phyloP scores from a whole-genome alignment of 2,329 filamentous ascomycete species.

The Epichloe sp. region DNA sequence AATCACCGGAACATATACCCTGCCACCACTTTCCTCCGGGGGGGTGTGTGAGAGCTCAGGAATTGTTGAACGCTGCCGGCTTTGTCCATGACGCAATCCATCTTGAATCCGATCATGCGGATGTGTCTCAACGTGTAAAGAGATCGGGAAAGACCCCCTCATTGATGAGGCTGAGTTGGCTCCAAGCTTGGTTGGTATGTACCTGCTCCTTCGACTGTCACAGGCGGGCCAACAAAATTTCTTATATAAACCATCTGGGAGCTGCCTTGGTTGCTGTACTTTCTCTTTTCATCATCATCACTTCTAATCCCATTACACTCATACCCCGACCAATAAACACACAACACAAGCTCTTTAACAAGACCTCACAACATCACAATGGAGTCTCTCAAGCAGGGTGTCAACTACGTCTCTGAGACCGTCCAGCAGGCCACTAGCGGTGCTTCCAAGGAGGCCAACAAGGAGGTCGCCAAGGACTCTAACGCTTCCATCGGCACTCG shows the following conservation, averaged over 20 bases:
- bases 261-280: background rate
- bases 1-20: constrained; percentile 3
- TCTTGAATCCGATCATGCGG: background rate
- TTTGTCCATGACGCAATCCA: constrained; percentile 3
- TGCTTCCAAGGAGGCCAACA: constrained; percentile 57
- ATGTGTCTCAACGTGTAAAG: background rate
- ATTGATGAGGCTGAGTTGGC: background rate
- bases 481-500: constrained; percentile 40
- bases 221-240: background rate
- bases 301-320: background rate
- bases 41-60: background rate
- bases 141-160: background rate
- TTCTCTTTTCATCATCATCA: background rate
- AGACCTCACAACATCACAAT: constrained; percentile 24
- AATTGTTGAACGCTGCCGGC: background rate
- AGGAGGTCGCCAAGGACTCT: constrained; percentile 51
- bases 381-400: constrained; percentile 45
- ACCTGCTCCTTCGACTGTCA: background rate
- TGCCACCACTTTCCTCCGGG: background rate
- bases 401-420: constrained; percentile 53
- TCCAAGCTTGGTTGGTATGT: background rate
- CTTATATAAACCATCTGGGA: constrained; percentile 1
- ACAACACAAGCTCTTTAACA: constrained; percentile 2
- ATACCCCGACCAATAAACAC: background rate
- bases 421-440: constrained; percentile 42